Base-by-base conservation (phyloP, 768 basidiomycete genomes). In the Boletus coccyginus region DNA sequence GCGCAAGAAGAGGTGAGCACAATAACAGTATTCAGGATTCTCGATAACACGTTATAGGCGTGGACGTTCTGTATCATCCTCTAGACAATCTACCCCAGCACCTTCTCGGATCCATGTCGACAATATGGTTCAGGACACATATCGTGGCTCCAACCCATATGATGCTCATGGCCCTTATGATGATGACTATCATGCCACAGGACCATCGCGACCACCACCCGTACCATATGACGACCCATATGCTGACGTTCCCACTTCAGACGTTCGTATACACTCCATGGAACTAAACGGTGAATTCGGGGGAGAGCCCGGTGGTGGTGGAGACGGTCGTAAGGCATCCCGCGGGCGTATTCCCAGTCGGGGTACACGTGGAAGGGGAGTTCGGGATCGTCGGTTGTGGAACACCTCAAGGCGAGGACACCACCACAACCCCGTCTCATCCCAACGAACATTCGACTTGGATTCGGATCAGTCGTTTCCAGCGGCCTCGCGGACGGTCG, bases 191-290 rank as follows among this genome's bases (percentile, higher is more conserved):
- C 69, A 64, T 42, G 67, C 73, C 27, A 75, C 77, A 39, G 78
- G 80, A 17, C 78, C 83, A 10, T 81, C 82, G 14, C 81, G 89
- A 50, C 87, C 88, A 24, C 64, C 79, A 16, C 90, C 90, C 6
- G 73, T 82, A 38, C 87, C 90, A 29, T 92, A 92, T 63, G 88
- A 92, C 55, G 90, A 92, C 61, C 90, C 90, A 11, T 91, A 91
- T 66, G 77, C 84, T 19, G 82, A 85, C 31, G 65, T 66, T 35
- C 77, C 77, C 47, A 70, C 66, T 41, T 66, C 65, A 55, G 69
- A 70, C 43, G 29, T 43, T 43, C 44, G 32, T 29, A 43, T 40
- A 33, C 50, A 27, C 12, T 24, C 17, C 21, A n/a, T 19, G 44
- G 58, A 53, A 46, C 38, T 35, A 19, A 46, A 46, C 44, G 7